Percentiles rank a stretch among this genome's conserved stretches.
These are phyloP conservation scores for Gentiana dahurica DNA, from an alignment of 257 asterid species.

Conservation along the genomic window DNA sequence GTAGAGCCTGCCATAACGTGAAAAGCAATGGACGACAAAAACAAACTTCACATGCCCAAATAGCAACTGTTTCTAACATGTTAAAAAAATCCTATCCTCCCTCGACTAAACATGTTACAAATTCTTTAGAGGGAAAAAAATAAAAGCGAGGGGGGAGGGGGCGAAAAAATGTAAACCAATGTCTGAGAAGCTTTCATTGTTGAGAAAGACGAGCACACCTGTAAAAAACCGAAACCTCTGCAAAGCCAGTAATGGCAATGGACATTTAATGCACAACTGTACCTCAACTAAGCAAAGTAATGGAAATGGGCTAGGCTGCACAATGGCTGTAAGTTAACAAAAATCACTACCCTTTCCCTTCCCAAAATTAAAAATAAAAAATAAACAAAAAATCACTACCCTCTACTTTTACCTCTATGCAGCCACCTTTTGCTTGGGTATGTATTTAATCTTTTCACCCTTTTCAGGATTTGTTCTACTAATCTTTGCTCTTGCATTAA, in stretches of 20 bases:
- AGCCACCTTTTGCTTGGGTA: constrained; percentile 44
- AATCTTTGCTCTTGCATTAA: constrained; percentile 21
- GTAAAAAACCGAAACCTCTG: constrained; percentile 54
- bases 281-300: not conserved
- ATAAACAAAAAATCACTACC: constrained; percentile 2
- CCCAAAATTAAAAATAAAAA: too few relatives aligned
- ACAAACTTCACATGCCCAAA: too few relatives aligned
- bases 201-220: constrained; percentile 33
- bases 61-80: too few relatives aligned
- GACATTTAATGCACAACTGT: constrained; percentile 22
- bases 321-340: constrained; percentile 14
- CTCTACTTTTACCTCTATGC: constrained; percentile 26
- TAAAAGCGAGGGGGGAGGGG: not conserved
- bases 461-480: constrained; percentile 34
- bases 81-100: too few relatives aligned
- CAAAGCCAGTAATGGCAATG: constrained; percentile 11
- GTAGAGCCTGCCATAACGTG: too few relatives aligned
- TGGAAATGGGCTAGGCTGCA: constrained; percentile 22
- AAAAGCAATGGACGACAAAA: too few relatives aligned
- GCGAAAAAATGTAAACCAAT: constrained; percentile 6
- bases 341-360: constrained; percentile 11
- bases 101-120: too few relatives aligned
- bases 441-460: constrained; percentile 40
- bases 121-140: not conserved
- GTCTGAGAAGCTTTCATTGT: constrained; percentile 12